phyloP scores from a whole-genome alignment of 768 basidiomycete genomes.

The Tremella fuciformis region DNA sequence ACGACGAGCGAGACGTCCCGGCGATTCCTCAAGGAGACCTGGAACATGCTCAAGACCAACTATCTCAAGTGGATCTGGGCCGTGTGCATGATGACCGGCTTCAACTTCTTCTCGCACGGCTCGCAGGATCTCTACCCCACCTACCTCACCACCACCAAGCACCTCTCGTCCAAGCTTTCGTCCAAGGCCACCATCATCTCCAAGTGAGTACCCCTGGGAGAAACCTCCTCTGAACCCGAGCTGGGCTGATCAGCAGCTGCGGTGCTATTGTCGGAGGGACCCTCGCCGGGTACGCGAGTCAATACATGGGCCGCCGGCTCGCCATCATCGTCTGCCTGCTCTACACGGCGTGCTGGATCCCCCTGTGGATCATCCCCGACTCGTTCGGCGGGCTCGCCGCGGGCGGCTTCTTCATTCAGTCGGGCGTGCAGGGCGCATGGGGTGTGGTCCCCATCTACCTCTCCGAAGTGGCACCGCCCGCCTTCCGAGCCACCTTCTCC shows the following conservation, averaged over 20 bases:
- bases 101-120: constrained; percentile 73
- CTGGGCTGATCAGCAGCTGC: constrained; percentile 14
- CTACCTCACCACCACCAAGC: constrained; percentile 65
- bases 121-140: constrained; percentile 66
- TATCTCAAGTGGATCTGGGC: constrained; percentile 75
- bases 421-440: constrained; percentile 88
- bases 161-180: constrained; percentile 60
- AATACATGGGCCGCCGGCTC: constrained; percentile 77
- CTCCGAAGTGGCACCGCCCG: constrained; percentile 78
- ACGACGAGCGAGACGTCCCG: constrained; percentile 60
- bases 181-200: constrained; percentile 80
- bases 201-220: constrained; percentile 23
- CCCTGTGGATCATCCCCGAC: constrained; percentile 74
- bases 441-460: constrained; percentile 83
- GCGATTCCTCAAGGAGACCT: constrained; percentile 69
- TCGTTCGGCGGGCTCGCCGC: constrained; percentile 69
- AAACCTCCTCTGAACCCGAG: neutral
- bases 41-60: constrained; percentile 74
- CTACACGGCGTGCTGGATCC: constrained; percentile 49
- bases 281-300: constrained; percentile 69
- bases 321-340: constrained; percentile 53
- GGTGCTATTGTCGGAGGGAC: constrained; percentile 59
- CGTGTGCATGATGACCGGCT: constrained; percentile 72
- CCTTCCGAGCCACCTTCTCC: constrained; percentile 82
- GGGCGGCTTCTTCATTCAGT: constrained; percentile 75